These are phyloP conservation scores for Picochlorum sp. DNA, from an alignment of 139 green algal genomes.

Conservation along the genomic window DNA sequence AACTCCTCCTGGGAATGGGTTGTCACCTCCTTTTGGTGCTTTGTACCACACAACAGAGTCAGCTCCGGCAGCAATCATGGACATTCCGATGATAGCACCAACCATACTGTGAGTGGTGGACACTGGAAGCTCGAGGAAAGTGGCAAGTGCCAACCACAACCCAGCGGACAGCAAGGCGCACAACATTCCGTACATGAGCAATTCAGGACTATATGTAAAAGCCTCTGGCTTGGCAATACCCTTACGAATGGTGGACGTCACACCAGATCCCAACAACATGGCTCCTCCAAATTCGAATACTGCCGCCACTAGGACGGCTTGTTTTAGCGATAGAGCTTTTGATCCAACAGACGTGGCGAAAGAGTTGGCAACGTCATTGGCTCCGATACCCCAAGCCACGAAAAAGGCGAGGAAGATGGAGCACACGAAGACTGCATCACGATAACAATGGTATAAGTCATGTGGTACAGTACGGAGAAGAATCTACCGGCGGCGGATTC, in stretches of 20 bases:
- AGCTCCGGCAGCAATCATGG: constrained; percentile 12
- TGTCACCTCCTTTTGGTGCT: constrained; percentile 3
- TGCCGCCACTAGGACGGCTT: constrained; percentile 27
- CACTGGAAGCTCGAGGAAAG: constrained; percentile 41
- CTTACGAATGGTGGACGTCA: constrained; percentile 42
- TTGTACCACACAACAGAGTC: constrained; percentile 12
- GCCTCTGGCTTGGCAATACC: constrained; percentile 30
- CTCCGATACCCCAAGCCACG: constrained; percentile 27
- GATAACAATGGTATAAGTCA: too few species aligned
- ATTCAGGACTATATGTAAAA: constrained; percentile 32
- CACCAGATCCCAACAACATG: constrained; percentile 31
- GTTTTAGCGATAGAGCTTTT: constrained; percentile 28
- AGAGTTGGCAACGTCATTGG: constrained; percentile 29
- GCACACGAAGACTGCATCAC: constrained; percentile 22
- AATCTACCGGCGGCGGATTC: too few species aligned
- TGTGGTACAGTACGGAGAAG: too few species aligned
- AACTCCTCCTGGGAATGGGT: constrained; percentile 38
- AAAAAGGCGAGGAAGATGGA: constrained; percentile 21
- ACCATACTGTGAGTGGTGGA: constrained; percentile 40
- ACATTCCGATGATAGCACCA: constrained; percentile 29
- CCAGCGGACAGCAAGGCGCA: constrained; percentile 40
- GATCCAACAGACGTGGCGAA: constrained; percentile 12
- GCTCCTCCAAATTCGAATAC: constrained; percentile 32
- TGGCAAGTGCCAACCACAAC: constrained; percentile 45
- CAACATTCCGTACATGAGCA: constrained; percentile 61